phyloP scores from a whole-genome alignment of 2,329 filamentous ascomycete species.

The Colletotrichum cereale region DNA sequence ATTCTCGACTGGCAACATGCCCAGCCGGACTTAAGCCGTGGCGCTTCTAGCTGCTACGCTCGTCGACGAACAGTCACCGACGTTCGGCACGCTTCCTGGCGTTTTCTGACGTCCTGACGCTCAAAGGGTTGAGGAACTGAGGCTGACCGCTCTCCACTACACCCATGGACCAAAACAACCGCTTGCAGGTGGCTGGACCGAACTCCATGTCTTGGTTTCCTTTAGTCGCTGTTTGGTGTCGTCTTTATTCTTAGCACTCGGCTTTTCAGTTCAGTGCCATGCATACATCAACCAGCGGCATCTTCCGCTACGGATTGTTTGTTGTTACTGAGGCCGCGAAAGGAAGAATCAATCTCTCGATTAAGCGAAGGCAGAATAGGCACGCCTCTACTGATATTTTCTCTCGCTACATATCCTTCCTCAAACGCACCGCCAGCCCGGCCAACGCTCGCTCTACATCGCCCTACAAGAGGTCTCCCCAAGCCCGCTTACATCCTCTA shows the following conservation, averaged over 20 bases:
- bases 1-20: constrained; percentile 8
- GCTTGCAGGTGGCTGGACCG: constrained; percentile 4
- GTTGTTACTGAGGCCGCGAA: background rate
- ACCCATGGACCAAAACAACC: background rate
- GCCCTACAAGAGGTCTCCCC: constrained; percentile 16
- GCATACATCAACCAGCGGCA: constrained; percentile 14
- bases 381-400: constrained; percentile 28
- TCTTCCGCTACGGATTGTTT: constrained; percentile 10
- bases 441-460: background rate
- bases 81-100: background rate
- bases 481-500: background rate
- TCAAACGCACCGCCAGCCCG: background rate
- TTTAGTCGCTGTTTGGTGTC: background rate
- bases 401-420: background rate
- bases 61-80: constrained; percentile 26
- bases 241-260: background rate
- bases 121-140: constrained; percentile 11
- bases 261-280: background rate
- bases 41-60: constrained; percentile 29
- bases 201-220: background rate
- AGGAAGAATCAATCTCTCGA: constrained; percentile 14
- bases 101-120: constrained; percentile 2
- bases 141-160: constrained; percentile 13
- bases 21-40: constrained; percentile 33
- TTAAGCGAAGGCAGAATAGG: constrained; percentile 34